phyloP scores from a whole-genome alignment of 1,284 basidiomycete genomes.

The Tylopilus sp. region DNA sequence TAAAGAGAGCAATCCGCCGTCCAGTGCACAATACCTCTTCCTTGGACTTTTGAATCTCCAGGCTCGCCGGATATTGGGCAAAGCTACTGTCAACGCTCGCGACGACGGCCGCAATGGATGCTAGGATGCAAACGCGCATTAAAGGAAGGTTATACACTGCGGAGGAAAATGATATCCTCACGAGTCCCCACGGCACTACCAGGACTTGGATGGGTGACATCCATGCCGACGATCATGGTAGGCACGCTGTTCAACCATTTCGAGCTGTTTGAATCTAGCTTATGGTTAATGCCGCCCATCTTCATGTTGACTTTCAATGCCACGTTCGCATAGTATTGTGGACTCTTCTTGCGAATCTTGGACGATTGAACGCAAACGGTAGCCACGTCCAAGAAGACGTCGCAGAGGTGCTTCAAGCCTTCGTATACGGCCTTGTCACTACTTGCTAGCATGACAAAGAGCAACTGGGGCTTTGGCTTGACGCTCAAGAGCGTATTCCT shows the following conservation, averaged over 20 bases:
- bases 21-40: constrained; percentile 53
- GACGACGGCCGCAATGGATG: constrained; percentile 78
- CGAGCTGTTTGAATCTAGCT: constrained; percentile 50
- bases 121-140: constrained; percentile 27
- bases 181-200: constrained; percentile 58
- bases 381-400: constrained; percentile 60
- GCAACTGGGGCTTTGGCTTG: constrained; percentile 40
- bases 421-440: constrained; percentile 70
- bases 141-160: not conserved
- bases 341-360: constrained; percentile 62
- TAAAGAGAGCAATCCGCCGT: constrained; percentile 14
- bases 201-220: constrained; percentile 77
- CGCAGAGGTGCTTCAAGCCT: constrained; percentile 69
- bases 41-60: constrained; percentile 67
- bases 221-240: constrained; percentile 81
- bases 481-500: constrained; percentile 26
- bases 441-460: constrained; percentile 61
- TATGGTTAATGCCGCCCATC: constrained; percentile 73
- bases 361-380: constrained; percentile 69
- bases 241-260: constrained; percentile 50
- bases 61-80: constrained; percentile 67
- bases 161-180: constrained; percentile 13
- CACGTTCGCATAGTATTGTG: constrained; percentile 75
- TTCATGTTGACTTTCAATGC: constrained; percentile 81
- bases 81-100: constrained; percentile 62